A percentile compares a stretch with the other conserved stretches of the same genome.
phyloP scores from a whole-genome alignment of 2,329 filamentous ascomycete species.

The Pseudogymnoascus sp. region DNA sequence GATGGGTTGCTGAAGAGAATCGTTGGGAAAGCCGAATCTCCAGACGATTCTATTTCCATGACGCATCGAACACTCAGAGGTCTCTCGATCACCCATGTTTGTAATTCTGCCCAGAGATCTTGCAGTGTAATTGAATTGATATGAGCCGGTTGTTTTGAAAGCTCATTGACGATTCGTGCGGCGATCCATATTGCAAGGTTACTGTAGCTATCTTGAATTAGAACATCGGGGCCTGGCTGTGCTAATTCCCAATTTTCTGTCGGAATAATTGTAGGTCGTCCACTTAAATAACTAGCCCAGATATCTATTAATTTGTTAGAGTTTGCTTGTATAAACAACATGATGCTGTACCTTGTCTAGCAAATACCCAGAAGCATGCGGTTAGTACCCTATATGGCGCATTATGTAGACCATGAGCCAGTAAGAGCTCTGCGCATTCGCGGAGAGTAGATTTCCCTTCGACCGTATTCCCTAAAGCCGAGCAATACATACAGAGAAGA shows the following conservation, averaged over 20 bases:
- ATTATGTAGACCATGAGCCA: not conserved
- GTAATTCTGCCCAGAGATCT: constrained; percentile 10
- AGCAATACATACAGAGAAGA: not conserved
- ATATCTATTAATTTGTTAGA: constrained; percentile 6
- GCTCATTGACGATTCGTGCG: constrained; percentile 10
- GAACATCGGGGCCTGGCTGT: not conserved
- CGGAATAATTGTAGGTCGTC: not conserved
- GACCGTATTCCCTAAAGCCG: not conserved
- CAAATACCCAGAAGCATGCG: constrained; percentile 11
- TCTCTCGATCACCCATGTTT: constrained; percentile 9
- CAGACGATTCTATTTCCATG: constrained; percentile 8
- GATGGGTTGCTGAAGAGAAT: constrained; percentile 10
- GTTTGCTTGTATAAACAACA: not conserved
- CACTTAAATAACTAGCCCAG: not conserved
- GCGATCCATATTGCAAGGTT: constrained; percentile 9
- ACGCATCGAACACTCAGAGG: constrained; percentile 7
- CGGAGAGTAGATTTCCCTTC: not conserved
- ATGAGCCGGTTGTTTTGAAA: not conserved
- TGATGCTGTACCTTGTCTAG: constrained; percentile 3
- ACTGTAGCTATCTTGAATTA: constrained; percentile 11
- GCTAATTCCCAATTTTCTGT: not conserved
- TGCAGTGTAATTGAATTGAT: not conserved
- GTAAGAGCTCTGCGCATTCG: not conserved
- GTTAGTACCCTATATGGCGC: not conserved
- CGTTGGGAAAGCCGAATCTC: constrained; percentile 10